Base-by-base conservation (phyloP, 2,329 filamentous ascomycete genomes). In the Achaetomium macrosporum region DNA sequence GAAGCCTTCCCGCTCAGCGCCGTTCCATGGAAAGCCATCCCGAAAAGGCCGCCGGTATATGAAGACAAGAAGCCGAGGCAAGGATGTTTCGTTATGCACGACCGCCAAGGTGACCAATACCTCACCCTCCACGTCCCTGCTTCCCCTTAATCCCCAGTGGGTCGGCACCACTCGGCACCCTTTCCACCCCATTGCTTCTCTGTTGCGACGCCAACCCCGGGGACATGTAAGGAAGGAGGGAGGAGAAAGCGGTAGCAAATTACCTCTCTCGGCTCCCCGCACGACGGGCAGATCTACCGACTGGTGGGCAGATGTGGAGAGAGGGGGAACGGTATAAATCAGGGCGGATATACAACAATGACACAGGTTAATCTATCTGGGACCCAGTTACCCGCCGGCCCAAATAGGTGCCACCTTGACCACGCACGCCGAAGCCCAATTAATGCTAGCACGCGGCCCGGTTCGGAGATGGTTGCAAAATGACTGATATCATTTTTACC, bases 21-120 rank as follows among this genome's bases (percentile, higher is more conserved):
- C 46, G 31, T 39, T 51, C 42, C 53, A 46, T 50, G 39, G 48
- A 40, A 13, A 25, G 20, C 10, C 36, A 45, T 31, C 39, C 56
- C 54, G 51, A 55, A 48, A 31, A 52, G 58, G 42, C 57, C 58
- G 57, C 47, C 17, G 19, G 47, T 51, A 60, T 40, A 59, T 59
- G 54, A 57, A 43, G n/a, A 8, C 11, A 35, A 15, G 15, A 15
- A 15, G 33, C 10, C 15, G 3, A 35, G 15, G 15, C 33, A 11
- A 15, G 33, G 33, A 35, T 35, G 10, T 11, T 6, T 35, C 4
- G 15, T 3, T 15, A 12, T 15, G 33, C 33, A 15, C 33, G 11
- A 9, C 33, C 35, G 35, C 8, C 10, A 37, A 37, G 35, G 13
- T 16, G 4, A 15, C 12, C 35, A 3, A 8, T n/a, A 37, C 7